phyloP scores from a whole-genome alignment of 352 stramenopile species.

The Phytophthora sojae region DNA sequence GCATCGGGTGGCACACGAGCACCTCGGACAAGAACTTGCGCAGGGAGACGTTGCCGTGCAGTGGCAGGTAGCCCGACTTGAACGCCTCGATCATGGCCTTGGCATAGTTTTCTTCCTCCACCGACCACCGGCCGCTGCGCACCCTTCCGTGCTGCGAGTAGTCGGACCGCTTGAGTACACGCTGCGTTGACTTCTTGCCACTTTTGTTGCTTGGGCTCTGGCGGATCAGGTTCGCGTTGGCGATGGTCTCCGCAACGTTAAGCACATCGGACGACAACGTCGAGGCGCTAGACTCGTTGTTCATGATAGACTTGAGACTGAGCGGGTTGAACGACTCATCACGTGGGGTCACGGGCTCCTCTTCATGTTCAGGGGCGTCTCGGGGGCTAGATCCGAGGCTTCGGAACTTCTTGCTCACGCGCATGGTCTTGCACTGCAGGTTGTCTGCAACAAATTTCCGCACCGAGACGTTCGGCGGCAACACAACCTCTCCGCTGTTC shows the following conservation, averaged over 20 bases:
- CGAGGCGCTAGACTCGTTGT: constrained; percentile 47
- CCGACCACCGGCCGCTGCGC: constrained; percentile 73
- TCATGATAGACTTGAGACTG: constrained; percentile 82
- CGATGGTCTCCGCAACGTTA: constrained; percentile 32
- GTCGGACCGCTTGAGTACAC: constrained; percentile 78
- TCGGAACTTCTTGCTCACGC: constrained; percentile 71
- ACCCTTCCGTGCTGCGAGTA: constrained; percentile 82
- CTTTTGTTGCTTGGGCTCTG: constrained; percentile 31
- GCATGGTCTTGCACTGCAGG: constrained; percentile 73
- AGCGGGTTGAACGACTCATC: constrained; percentile 65
- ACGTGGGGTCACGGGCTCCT: constrained; percentile 12
- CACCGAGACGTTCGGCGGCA: constrained; percentile 61
- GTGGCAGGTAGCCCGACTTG: constrained; percentile 70
- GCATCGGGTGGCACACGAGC: constrained; percentile 90
- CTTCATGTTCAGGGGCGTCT: constrained; percentile 2
- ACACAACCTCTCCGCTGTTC: constrained; percentile 44
- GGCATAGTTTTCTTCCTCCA: constrained; percentile 80
- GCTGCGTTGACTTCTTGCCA: constrained; percentile 49
- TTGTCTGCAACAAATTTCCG: constrained; percentile 67
- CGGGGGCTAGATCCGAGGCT: constrained; percentile 39
- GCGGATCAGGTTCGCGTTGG: constrained; percentile 31
- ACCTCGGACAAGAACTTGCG: constrained; percentile 90
- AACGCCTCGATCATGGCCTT: constrained; percentile 88
- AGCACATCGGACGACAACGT: constrained; percentile 16
- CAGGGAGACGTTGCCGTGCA: constrained; percentile 85